Evolutionary conservation across 2,329 filamentous ascomycete genomes (phyloP).

Genomic region (Dothistroma pini): DNA sequence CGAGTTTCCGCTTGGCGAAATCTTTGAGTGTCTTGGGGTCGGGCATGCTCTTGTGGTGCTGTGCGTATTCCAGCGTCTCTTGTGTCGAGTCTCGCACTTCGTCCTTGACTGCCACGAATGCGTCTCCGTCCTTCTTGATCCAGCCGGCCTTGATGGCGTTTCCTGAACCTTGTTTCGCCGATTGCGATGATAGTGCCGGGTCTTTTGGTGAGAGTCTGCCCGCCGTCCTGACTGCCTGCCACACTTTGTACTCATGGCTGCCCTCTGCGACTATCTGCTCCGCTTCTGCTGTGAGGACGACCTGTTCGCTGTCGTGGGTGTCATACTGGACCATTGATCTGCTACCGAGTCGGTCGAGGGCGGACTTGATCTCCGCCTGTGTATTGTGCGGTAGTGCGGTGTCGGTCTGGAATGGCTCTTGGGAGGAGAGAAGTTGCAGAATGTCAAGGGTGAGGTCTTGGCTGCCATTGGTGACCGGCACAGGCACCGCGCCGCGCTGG

Average conservation of each 20-base stretch:
- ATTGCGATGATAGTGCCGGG: slow-evolving; percentile 65
- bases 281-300: slow-evolving; percentile 72
- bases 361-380: slow-evolving; percentile 66
- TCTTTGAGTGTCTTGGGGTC: slow-evolving; percentile 76
- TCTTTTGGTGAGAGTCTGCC: slow-evolving; percentile 48
- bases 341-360: slow-evolving; percentile 78
- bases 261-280: slow-evolving; percentile 62
- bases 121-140: slow-evolving; percentile 60
- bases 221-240: slow-evolving; percentile 45
- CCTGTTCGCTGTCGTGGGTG: slow-evolving; percentile 74
- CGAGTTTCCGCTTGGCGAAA: slow-evolving; percentile 86
- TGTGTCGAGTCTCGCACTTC: slow-evolving; percentile 76
- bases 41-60: slow-evolving; percentile 63
- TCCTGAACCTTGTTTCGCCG: slow-evolving; percentile 81
- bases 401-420: slow-evolving; percentile 33
- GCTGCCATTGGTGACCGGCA: slow-evolving; percentile 37
- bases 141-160: slow-evolving; percentile 81
- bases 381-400: slow-evolving; percentile 32
- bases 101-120: slow-evolving; percentile 57
- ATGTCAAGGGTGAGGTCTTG: slow-evolving; percentile 70
- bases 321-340: slow-evolving; percentile 86
- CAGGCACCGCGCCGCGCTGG: slow-evolving; percentile 46
- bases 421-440: slow-evolving; percentile 61
- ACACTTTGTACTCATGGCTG: slow-evolving; percentile 51
- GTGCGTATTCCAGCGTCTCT: slow-evolving; percentile 69